Conservation (phyloP, 257 asterid genomes). For the Nyctanthes arbortristis region DNA sequence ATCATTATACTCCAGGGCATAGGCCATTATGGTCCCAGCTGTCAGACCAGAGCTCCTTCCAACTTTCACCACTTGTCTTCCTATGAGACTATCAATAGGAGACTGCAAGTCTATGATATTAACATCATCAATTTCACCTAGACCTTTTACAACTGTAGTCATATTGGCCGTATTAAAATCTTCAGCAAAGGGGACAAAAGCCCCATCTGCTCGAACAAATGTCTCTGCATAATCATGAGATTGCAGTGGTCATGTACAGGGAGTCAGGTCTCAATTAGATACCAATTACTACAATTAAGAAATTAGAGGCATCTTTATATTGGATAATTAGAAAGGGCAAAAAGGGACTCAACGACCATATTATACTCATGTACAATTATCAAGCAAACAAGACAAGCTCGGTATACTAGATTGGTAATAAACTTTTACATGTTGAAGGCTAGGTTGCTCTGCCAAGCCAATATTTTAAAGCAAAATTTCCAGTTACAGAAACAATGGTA, state of each 20-base stretch:
- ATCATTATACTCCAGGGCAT: slow-evolving; percentile 93
- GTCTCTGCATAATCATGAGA: slow-evolving; percentile 62
- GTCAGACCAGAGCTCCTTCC: too few relatives aligned
- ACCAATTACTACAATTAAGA: slow-evolving; percentile 2
- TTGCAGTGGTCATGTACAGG: slow-evolving; percentile 6
- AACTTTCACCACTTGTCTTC: slow-evolving; percentile 84
- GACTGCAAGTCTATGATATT: slow-evolving; percentile 79
- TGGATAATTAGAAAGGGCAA: too few relatives aligned
- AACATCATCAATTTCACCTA: slow-evolving; percentile 82
- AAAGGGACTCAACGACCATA: too few relatives aligned
- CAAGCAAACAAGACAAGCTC: too few relatives aligned
- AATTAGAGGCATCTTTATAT: neutral
- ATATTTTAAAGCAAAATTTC: too few relatives aligned
- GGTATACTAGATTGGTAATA: too few relatives aligned
- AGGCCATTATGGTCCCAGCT: slow-evolving; percentile 88
- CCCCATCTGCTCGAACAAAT: slow-evolving; percentile 95
- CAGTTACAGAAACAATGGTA: too few relatives aligned
- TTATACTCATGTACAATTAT: too few relatives aligned
- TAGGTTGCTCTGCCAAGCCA: neutral
- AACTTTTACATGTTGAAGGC: too few relatives aligned
- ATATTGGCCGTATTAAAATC: slow-evolving; percentile 71
- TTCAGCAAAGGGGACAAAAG: slow-evolving; percentile 90
- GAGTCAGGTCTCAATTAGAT: slow-evolving; percentile 7
- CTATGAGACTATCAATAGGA: slow-evolving; percentile 76
- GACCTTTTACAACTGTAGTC: slow-evolving; percentile 75